Base-by-base conservation (phyloP, 495 filamentous ascomycete genomes). In the Penicillium silybi region DNA sequence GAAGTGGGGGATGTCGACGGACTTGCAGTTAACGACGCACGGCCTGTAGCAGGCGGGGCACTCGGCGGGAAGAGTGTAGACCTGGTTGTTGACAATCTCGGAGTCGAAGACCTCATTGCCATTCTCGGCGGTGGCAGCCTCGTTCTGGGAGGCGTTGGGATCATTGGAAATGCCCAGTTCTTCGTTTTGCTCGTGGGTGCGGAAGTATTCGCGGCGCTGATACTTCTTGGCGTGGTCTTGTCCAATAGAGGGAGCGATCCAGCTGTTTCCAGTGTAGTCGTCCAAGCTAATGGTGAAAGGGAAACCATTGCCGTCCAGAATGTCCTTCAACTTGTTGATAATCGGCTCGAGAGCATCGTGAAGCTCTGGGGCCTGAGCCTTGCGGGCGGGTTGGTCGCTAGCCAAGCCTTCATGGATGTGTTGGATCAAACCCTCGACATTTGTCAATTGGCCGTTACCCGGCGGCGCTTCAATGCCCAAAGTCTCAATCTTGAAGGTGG, bases 261-360 rank as follows among this genome's bases (percentile, higher is more conserved):
- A 97, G 3, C 89, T 95, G 76, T 99, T 99, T n/a, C 93, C 93
- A 4, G 91, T 88, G 2, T 87, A 87, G 59, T 99, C 93, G 65
- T 99, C 89, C 27, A 96, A 66, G 10, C 80, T 82, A 27, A 97
- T 70, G 6, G 86, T 83, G 75, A 97, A 96, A n/a, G 95, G 93
- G 62, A 92, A 92, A 2, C 75, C 79, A 8, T 82, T 75, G 13
- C 89, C 83, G 10, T 80, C 79, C 16, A 92, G 64, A 79, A 96
- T 95, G 22, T 83, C 78, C 49, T 80, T 70, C 1, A 91, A 77
- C 45, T 82, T 86, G 19, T 77, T 63, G 52, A 95, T 83, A 44
- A 97, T 77, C 25, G 79, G 81, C 29, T 81, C 80, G 34, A 98
- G 78, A 65, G 93, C 88, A 41, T 82, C 74, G 62, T 84, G 83